Base-by-base conservation (phyloP, 805 yeast genomes). In the Metschnikowia kofuensis region DNA sequence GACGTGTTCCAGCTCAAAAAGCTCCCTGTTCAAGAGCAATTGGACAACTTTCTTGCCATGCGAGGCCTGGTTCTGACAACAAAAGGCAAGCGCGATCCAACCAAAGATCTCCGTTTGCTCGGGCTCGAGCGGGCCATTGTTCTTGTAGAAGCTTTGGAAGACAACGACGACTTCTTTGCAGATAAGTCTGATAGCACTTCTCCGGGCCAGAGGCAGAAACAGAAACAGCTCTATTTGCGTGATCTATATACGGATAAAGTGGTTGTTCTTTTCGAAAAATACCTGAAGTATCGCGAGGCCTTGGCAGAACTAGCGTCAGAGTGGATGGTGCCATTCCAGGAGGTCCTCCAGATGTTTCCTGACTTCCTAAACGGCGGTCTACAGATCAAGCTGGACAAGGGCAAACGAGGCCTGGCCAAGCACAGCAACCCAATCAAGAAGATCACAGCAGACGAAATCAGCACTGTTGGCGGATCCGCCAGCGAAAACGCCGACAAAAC, bases 261-360 rank as follows among this genome's bases (percentile, higher is more conserved):
- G 2, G 47, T 55, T 3, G 47, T 68, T 0, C 54, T 67, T 13
- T 74, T 73, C 50, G 70, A 66, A 35, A 51, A 59, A 13, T 70
- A 67, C 49, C 52, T 61, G 4, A 67, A 62, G 46, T 74, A 61
- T 53, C 73, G 68, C 42, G 75, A 71, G 51, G 55, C 77, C 0
- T 55, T 74, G 34, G 73, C 70, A 1, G 74, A 65, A 2, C 66
- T 72, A 14, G 62, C 72, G 11, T 68, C 73, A 4, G 75, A 72
- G 37, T 74, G 78, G 78, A 44, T 72, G 16, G 57, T 72, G 6
- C 60, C 70, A 1, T 67, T 64, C 38, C 52, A 59, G 13, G 75
- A 70, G 45, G 61, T 72, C 1, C 58, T 74, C 13, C 56, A 56
- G 6, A 51, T 72, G 21, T 74, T 70, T 46, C 78, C 78, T 2